Evolutionary conservation across 2,329 filamentous ascomycete genomes (phyloP).

Genomic region (Fusarium equiseti): DNA sequence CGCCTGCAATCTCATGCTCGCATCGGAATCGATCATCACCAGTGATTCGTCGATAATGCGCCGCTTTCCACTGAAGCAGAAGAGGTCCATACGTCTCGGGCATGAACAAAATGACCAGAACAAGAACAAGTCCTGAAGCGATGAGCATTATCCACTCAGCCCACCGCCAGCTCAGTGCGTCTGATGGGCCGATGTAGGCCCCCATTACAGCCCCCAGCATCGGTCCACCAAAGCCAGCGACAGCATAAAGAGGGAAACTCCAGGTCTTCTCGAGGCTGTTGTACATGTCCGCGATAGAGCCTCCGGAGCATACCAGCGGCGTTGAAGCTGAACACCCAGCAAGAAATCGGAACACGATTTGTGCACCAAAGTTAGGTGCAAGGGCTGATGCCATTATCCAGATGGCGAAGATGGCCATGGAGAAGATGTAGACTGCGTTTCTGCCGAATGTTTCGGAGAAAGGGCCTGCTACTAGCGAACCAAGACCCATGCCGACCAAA

Average conservation of each 20-base stretch:
- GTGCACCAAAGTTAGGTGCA: constrained; percentile 56
- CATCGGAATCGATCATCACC: constrained; percentile 72
- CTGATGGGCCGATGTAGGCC: constrained; percentile 73
- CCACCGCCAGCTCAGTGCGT: constrained; percentile 69
- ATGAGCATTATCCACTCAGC: constrained; percentile 74
- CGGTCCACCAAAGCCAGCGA: constrained; percentile 57
- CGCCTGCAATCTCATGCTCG: constrained; percentile 68
- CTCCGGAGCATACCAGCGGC: constrained; percentile 58
- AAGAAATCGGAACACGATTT: constrained; percentile 62
- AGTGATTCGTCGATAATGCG: constrained; percentile 69
- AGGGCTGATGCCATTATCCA: constrained; percentile 60
- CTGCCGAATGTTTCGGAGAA: constrained; percentile 56
- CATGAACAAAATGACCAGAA: constrained; percentile 69
- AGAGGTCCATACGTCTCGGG: constrained; percentile 73
- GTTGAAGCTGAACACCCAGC: constrained; percentile 61
- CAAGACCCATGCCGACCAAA: constrained; percentile 54
- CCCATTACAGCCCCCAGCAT: constrained; percentile 60
- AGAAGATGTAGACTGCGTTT: constrained; percentile 56
- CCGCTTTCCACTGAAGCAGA: constrained; percentile 71
- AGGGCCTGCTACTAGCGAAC: constrained; percentile 53
- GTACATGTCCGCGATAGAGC: constrained; percentile 57
- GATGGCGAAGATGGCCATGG: constrained; percentile 57
- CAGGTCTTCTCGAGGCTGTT: constrained; percentile 53
- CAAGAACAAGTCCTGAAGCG: constrained; percentile 68
- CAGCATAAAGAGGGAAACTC: constrained; percentile 60